Evolutionary conservation across 2,329 filamentous ascomycete genomes (phyloP), one percentile per base, ranked within the genome.

Genomic region (Chaetothyriales sp.): DNA sequence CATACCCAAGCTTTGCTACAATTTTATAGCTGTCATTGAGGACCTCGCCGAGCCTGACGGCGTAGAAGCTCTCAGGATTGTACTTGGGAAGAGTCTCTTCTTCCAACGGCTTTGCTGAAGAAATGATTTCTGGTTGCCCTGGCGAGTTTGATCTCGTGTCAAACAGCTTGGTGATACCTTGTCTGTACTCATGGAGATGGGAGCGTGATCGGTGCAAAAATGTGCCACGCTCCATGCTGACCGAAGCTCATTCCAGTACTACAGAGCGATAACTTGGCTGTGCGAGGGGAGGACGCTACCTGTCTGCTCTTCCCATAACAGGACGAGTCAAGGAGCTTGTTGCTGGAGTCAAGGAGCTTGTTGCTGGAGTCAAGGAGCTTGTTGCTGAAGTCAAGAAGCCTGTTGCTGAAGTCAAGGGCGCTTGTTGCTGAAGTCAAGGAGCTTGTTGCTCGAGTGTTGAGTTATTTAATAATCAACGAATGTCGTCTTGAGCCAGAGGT

Each of bases 1-100:
- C 70, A 58, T 59, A 73, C 8, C 70, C 70, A 6, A 73, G 57
- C 52, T 73, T 73, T 0, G 65, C 60, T 0, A 72, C 50, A 0
- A 64, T 50, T 58, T 73, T 65, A 49, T 65, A 74, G 3, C 61
- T 55, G n/a, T 61, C 51, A 1, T 63, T 58, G 2, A 72, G 64
- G 1, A 69, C 54, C 10, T 73, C 62, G 2, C 70, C 68, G 1
- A 69, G 56, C 0, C 57, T 62, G n/a, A 66, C 66, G 1, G 69
- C 65, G 54, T 71, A 70, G 50, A 68, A 72, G 2, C 61, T 58
- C 2, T 65, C 61, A 0, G 66, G 53, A 1, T 60, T 53, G 51
- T 71, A 71, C 9, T 60, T 61, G 0, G 66, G 64, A 2, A 69
- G 49, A 1, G 56, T 59, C 49, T 73, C 70, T 52, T 74, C 70